Evolutionary conservation across 768 basidiomycete species (phyloP), one percentile per base, ranked within the genome.

Genomic region (Baorangia bicolor): DNA sequence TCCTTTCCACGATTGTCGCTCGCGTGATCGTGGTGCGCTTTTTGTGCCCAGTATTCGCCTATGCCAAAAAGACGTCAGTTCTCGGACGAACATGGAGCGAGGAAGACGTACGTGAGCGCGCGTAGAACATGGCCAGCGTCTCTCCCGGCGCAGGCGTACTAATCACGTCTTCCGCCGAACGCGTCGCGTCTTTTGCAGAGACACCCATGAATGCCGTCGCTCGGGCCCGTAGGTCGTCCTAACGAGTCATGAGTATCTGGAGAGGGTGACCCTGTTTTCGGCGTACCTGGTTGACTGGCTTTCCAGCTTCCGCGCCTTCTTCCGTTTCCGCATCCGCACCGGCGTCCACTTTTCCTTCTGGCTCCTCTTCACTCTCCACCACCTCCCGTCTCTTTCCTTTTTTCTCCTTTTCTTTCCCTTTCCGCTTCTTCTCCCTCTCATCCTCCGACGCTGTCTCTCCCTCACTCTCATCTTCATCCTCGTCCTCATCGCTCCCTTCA

Each of bases 131-230:
- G 0, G 91, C 86, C 9, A 94, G 72, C 0, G 88, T 89, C 69
- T 96, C 94, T 12, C 92, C 91, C 0, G 92, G 91, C 4, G 88
- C 75, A 0, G 94, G 94, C 0, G 92, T 94, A 62, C 86, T 88
- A 27, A 88, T 66, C 1, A 81, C 70, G 55, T 94, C 91, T 64
- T 93, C 92, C 0, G 80, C 75, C 1, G 87, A 82, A 5, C 85
- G 78, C 2, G 69, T 57, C 6, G 77, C 71, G 21, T 76, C 74
- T 51, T 84, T 84, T 49, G 81, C 83, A 9, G 85, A 71, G 0
- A 86, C 85, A 5, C 85, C 88, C 79, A 91, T 81, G 65, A 87
- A 84, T 0, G 71, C 77, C 0, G 74, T 71, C 1, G 81, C 82
- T 53, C 74, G 69, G 20, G 71, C 67, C 1, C 77, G 74, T 7